Base-by-base conservation (phyloP, 139 green algal species). In the Medakamo hakoo region DNA sequence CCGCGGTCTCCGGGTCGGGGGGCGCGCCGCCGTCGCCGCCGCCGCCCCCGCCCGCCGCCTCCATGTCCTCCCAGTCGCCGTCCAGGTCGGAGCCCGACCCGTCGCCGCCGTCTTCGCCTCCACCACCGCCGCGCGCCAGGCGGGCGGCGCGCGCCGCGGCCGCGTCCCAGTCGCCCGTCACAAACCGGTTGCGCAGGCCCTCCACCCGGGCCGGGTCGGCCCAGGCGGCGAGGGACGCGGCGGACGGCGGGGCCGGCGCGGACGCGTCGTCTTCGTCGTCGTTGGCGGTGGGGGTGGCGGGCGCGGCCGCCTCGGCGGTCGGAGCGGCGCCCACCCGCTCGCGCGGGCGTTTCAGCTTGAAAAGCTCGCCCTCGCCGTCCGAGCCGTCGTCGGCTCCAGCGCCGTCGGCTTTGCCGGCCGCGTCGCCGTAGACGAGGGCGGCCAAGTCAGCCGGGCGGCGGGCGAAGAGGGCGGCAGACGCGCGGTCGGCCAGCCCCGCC, bases 31-130 rank as follows among this genome's bases (percentile, higher is more conserved):
- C n/a, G n/a, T n/a, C n/a, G n/a, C n/a, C n/a, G 14, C 49, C 67
- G 27, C 66, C 66, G 14, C 59, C 30, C n/a, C 59, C 40, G 40
- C 40, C 66, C 25, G 85, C 91, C 1, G 82, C 86, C 72, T 98
- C 92, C 57, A 98, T 30, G 70, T 98, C 92, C 73, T 96, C 87
- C 76, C 97, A 96, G 28, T 97, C 67, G 23, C 75, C 77, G 65
- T 65, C 78, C 29, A 71, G 63, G 63, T 76, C 62, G 24, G 62
- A 63, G 40, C 68, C 72, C 2, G n/a, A 57, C 52, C 60, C 63
- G 59, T 64, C 48, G 49, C 40, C 66, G 40, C 23, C 66, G 19
- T 74, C 80, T 1, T 70, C 70, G 5, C 72, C 73, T 21, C 76
- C 80, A 27, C 62, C 69, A 2, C 75, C 79, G 19, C 59, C 78